Conservation (phyloP, 2,329 filamentous ascomycete species). For the Fusarium redolens region DNA sequence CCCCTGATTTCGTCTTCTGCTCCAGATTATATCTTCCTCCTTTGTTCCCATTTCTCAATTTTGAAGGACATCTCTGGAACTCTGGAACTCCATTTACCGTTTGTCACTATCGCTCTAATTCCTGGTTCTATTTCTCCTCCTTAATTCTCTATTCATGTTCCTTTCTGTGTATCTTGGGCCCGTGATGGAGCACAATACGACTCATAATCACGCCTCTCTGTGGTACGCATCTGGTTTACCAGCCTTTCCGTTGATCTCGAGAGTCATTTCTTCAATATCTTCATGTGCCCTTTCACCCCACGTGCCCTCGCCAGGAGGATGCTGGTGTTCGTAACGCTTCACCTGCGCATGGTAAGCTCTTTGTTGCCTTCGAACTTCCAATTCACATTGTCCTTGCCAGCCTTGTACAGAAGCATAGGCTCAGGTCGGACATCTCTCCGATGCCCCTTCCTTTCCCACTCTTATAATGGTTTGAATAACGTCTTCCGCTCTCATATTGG, state of each 20-base stretch:
- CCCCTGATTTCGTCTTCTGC: background rate
- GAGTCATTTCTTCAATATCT: background rate
- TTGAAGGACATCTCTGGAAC: background rate
- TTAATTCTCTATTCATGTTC: background rate
- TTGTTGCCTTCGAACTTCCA: background rate
- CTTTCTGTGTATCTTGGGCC: background rate
- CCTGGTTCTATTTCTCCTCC: background rate
- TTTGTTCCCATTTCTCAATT: background rate
- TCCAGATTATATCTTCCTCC: background rate
- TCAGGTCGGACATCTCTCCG: background rate
- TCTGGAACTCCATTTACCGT: background rate
- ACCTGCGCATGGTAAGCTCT: background rate
- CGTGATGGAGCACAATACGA: background rate
- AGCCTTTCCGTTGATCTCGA: background rate
- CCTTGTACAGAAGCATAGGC: background rate
- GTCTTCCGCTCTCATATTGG: background rate
- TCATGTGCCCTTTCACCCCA: background rate
- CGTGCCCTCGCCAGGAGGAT: background rate
- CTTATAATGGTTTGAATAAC: background rate
- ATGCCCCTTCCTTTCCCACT: background rate
- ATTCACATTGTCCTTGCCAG: background rate
- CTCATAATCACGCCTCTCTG: background rate
- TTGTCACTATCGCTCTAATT: background rate
- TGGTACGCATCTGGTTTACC: background rate
- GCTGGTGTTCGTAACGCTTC: background rate